Percentiles rank a stretch among this genome's conserved stretches.
phyloP scores from a whole-genome alignment of 2,329 filamentous ascomycete genomes.

The Talaromyces sp. region DNA sequence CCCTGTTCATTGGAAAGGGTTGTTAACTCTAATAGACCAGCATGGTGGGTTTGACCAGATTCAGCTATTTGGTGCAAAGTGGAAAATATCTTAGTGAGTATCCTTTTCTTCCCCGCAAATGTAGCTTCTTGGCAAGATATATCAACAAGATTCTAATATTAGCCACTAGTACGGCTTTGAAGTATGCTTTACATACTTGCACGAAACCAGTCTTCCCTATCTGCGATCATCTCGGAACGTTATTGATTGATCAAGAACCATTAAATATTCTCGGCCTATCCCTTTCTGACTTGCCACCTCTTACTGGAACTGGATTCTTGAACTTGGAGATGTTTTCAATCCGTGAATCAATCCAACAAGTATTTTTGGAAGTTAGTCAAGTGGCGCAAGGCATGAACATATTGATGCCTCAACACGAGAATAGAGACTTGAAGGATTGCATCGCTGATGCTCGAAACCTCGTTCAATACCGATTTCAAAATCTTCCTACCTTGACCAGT shows the following conservation, averaged over 20 bases:
- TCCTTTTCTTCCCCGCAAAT: not conserved
- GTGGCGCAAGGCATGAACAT: constrained; percentile 14
- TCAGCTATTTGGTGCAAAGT: constrained; percentile 12
- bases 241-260: constrained; percentile 3
- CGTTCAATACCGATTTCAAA: constrained; percentile 16
- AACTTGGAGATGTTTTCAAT: constrained; percentile 11
- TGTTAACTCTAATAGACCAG: constrained; percentile 14
- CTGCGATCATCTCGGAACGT: constrained; percentile 8
- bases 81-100: constrained; percentile 15
- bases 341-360: constrained; percentile 4
- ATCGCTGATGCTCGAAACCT: constrained; percentile 16
- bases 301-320: constrained; percentile 12
- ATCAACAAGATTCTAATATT: not conserved
- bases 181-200: constrained; percentile 13
- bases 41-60: constrained; percentile 16
- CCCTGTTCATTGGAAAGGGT: constrained; percentile 13
- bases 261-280: constrained; percentile 14
- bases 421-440: constrained; percentile 1
- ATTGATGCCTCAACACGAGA: not conserved
- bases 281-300: not conserved
- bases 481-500: constrained; percentile 9
- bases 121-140: not conserved
- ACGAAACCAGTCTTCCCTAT: constrained; percentile 17
- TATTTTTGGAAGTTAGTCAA: constrained; percentile 15
- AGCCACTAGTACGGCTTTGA: constrained; percentile 12